phyloP scores from a whole-genome alignment of 305 asterid genomes.

The Caryopteris hybrid region DNA sequence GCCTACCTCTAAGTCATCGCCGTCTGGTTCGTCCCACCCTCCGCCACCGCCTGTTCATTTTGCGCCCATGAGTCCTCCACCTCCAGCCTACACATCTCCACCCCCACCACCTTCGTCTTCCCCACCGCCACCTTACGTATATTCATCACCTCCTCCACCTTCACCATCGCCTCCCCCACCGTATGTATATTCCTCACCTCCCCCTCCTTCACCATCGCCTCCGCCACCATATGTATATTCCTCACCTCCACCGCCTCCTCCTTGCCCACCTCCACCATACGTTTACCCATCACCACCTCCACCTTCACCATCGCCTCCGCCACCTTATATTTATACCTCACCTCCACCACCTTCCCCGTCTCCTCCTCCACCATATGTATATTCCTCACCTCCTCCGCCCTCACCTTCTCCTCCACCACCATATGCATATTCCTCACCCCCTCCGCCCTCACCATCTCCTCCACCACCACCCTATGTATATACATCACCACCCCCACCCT shows the following conservation, averaged over 20 bases:
- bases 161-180: conserved; percentile 64
- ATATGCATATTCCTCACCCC: conserved; percentile 39
- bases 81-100: background rate
- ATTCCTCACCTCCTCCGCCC: conserved; percentile 12
- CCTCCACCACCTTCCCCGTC: conserved; percentile 31
- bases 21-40: background rate
- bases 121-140: conserved; percentile 29
- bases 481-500: conserved; percentile 34
- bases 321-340: conserved; percentile 18
- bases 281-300: conserved; percentile 27
- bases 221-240: conserved; percentile 23
- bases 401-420: conserved; percentile 16
- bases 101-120: conserved; percentile 19
- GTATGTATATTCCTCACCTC: conserved; percentile 14
- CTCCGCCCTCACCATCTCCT: conserved; percentile 26
- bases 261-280: conserved; percentile 20
- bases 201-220: conserved; percentile 11
- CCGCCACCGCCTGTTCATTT: background rate
- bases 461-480: conserved; percentile 22
- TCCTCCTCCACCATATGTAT: conserved; percentile 27
- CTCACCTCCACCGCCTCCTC: conserved; percentile 23
- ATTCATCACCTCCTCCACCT: conserved; percentile 53
- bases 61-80: background rate
- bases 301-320: conserved; percentile 18
- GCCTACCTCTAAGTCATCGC: conserved; percentile 4